Evolutionary conservation across 163 green algal genomes (phyloP), one percentile per base, ranked within the genome.

Genomic region (Scenedesmus sp.): DNA sequence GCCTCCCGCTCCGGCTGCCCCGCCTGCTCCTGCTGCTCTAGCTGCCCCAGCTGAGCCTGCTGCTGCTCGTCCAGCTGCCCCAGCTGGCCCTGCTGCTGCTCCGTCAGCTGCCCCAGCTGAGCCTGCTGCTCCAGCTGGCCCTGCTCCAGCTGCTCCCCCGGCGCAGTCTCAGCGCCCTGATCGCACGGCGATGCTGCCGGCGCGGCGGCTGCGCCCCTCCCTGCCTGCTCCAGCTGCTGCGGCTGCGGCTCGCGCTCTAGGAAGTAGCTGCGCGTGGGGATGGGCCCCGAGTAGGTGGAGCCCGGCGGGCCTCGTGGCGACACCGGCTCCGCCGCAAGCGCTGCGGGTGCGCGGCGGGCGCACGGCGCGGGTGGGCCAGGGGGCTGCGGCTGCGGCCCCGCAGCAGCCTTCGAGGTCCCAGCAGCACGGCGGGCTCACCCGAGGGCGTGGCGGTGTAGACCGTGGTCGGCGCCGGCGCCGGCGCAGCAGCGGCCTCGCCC

Each of bases 61-160:
- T n/a, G n/a, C n/a, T n/a, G n/a, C n/a, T n/a, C 56, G 56, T 5
- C 14, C 56, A 24, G 56, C 56, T 64, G 56, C 56, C 26, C 1
- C 56, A 44, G 56, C 56, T 29, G 39, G 14, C 28, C 4, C 56
- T 64, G 56, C 56, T 64, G 56, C 56, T 64, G 56, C 56, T 64
- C 28, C 56, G 28, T 28, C 56, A 44, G 56, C 28, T 64, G 56
- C 56, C 13, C 28, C 56, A 24, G 56, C 56, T 14, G 56, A 28
- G 15, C 39, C 39, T 28, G 56, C 36, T 44, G 56, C 56, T 64
- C 22, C 56, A 44, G 56, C 56, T 64, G 56, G n/a, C 24, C 28
- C 56, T 39, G 0, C 24, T 5, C 2, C 24, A 31, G 56, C 28
- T 20, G 56, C 15, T 15, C 10, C 18, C 9, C 5, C 2, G n/a